Conservation (phyloP, 495 filamentous ascomycete species). For the Penicillium paxilli region DNA sequence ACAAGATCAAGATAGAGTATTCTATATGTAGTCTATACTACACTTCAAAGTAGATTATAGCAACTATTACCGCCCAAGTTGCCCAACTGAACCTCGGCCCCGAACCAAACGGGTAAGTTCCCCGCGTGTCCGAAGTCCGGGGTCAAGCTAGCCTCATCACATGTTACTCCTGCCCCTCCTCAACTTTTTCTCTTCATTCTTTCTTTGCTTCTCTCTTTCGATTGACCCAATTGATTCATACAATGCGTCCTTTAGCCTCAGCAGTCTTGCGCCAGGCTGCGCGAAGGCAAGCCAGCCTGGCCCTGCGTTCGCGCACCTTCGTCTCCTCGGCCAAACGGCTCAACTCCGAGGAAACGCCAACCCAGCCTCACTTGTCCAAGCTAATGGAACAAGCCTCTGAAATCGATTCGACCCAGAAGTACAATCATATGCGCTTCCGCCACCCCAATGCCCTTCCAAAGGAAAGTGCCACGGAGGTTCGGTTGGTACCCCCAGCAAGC, state of each 20-base stretch:
- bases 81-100: background rate
- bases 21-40: too few relatives aligned
- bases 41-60: too few relatives aligned
- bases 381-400: background rate
- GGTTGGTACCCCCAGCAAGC: background rate
- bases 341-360: background rate
- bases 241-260: slow-evolving; percentile 15
- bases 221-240: background rate
- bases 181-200: background rate
- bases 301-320: slow-evolving; percentile 12
- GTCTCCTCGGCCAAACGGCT: slow-evolving; percentile 6
- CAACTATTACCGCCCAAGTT: background rate
- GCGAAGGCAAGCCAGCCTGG: slow-evolving; percentile 3
- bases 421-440: background rate
- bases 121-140: background rate
- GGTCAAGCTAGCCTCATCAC: slow-evolving; percentile 1
- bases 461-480: background rate
- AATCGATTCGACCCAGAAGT: background rate
- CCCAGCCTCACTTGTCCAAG: background rate
- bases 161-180: background rate
- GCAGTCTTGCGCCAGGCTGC: slow-evolving; percentile 7
- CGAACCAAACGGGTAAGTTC: background rate
- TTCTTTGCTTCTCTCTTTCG: background rate
- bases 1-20: too few relatives aligned
- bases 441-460: background rate